Evolutionary conservation across 768 basidiomycete species (phyloP), one percentile per base, ranked within the genome.

Genomic region (Phaeolepiota aurea): DNA sequence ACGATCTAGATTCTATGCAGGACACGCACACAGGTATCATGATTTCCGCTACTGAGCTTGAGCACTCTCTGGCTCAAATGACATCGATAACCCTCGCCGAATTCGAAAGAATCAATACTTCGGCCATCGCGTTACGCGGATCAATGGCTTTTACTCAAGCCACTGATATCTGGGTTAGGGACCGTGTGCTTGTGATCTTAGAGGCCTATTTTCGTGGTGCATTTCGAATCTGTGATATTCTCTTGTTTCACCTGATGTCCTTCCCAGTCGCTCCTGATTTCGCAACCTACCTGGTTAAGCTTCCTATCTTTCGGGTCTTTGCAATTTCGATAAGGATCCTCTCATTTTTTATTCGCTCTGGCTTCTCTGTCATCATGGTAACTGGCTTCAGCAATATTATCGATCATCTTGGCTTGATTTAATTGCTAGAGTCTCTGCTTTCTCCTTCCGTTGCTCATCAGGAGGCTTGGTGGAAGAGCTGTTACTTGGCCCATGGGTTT

Each of bases 81-180:
- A 62, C 66, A 1, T 48, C 52, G 21, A 62, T 59, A 7, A 62
- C 72, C 2, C 64, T 61, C 15, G 42, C 48, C 12, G 73, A 75
- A 46, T 54, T 79, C 25, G 58, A 64, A 40, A 64, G 62, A 42
- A 68, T 80, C 40, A 74, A 71, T 36, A 61, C 53, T 14, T 71
- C 77, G 15, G 62, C 68, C 2, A 47, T 44, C 12, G 49, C 56
- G 4, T 47, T 71, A 15, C 56, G 56, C 23, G 53, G 58, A 35
- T 54, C 53, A 4, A 45, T 72, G 32, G 45, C 40, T 36, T 49
- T 41, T 32, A 44, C 19, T 34, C 23, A 20, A 40, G 32, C 23
- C 35, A 41, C 13, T 19, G 33, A 33, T 43, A 43, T 10, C 12
- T 46, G 14, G 22, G 49, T 45, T 46, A 47, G 38, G 37, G 20